phyloP scores from a whole-genome alignment of 2,329 filamentous ascomycete genomes.

The Diplodia sapinea region DNA sequence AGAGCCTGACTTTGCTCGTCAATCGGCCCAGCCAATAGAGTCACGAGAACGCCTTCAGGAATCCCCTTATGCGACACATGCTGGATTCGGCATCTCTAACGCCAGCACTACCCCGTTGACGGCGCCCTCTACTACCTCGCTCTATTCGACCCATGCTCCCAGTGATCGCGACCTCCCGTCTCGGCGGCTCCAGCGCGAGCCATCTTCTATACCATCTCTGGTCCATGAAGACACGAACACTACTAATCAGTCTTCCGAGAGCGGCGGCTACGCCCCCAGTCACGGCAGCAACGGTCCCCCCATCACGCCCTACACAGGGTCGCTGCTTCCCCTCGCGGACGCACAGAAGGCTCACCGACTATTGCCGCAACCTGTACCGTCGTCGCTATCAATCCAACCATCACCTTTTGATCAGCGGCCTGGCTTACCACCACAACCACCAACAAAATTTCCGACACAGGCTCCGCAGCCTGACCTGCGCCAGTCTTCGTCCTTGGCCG shows the following conservation, averaged over 20 bases:
- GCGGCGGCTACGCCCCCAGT: constrained; percentile 37
- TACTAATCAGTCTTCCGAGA: constrained; percentile 46
- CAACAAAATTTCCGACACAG: constrained; percentile 17
- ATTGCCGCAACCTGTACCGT: constrained; percentile 46
- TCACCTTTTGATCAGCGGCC: constrained; percentile 43
- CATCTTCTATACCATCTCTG: constrained; percentile 42
- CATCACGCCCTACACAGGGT: constrained; percentile 33
- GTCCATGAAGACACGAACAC: constrained; percentile 43
- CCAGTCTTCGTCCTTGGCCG: constrained; percentile 45
- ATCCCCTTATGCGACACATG: background rate
- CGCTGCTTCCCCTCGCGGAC: constrained; percentile 39
- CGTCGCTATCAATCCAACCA: constrained; percentile 40
- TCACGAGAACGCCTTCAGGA: constrained; percentile 24
- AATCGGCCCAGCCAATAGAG: constrained; percentile 35
- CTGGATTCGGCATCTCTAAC: constrained; percentile 1
- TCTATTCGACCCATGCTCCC: constrained; percentile 2
- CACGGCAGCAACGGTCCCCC: constrained; percentile 31
- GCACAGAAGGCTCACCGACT: constrained; percentile 43
- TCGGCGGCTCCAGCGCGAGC: constrained; percentile 42
- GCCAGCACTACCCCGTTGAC: background rate
- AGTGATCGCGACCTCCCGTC: constrained; percentile 39
- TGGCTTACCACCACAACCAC: constrained; percentile 24
- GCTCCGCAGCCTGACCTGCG: constrained; percentile 38
- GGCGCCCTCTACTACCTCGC: constrained; percentile 7
- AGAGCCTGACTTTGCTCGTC: constrained; percentile 35